Conservation (phyloP, 2,329 filamentous ascomycete genomes). For the Metarhizium humberi region DNA sequence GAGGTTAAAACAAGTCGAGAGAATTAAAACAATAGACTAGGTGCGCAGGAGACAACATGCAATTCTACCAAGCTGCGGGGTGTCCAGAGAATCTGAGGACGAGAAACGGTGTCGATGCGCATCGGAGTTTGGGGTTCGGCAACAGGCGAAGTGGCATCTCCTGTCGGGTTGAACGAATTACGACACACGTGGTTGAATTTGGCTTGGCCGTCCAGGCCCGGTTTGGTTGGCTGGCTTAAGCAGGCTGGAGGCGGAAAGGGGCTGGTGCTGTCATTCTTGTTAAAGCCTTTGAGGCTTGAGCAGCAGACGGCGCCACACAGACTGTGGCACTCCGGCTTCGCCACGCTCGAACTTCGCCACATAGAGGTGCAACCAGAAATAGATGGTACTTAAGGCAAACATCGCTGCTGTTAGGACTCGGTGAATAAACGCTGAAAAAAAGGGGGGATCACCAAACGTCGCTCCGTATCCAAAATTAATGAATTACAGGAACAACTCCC, state of each 20-base stretch:
- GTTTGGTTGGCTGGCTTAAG: background rate
- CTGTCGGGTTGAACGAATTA: background rate
- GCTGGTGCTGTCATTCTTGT: no score
- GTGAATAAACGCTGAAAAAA: no score
- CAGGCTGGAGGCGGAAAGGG: no score
- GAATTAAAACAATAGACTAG: background rate
- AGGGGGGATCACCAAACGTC: no score
- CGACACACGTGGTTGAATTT: slow-evolving; percentile 7
- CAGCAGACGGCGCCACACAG: no score
- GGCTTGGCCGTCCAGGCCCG: background rate
- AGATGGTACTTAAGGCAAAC: no score
- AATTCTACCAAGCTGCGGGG: background rate
- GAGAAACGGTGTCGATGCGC: background rate
- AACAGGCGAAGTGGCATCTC: background rate
- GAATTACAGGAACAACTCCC: no score
- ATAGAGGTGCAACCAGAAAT: no score
- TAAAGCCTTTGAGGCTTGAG: background rate
- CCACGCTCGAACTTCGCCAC: no score
- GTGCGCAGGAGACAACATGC: background rate
- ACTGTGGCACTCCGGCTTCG: no score
- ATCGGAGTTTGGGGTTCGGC: background rate
- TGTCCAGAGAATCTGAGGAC: background rate
- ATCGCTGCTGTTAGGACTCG: no score
- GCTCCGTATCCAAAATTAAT: no score
- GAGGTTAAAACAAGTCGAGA: background rate